Percentiles rank a stretch among this genome's conserved stretches.
These are phyloP conservation scores for Xerocomellus intermedius DNA, from an alignment of 768 basidiomycete genomes.

Conservation along the genomic window DNA sequence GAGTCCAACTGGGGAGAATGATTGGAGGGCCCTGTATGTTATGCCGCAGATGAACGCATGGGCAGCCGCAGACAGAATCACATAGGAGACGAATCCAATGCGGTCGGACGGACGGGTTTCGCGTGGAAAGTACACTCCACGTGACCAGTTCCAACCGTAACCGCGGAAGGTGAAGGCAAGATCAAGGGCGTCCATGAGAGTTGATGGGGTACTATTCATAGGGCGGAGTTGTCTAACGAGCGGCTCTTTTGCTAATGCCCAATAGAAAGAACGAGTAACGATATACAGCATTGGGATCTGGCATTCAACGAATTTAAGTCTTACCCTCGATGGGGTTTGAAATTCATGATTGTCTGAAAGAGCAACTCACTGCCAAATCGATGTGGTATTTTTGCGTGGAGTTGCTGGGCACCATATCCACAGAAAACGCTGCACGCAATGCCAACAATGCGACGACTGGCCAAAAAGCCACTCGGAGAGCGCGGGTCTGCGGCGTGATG, in stretches of 20 bases:
- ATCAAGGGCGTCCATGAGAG: not conserved
- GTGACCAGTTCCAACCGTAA: not conserved
- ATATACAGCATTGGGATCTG: not conserved
- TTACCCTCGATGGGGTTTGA: not conserved
- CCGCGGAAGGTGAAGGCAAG: not conserved
- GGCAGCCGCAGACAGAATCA: not conserved
- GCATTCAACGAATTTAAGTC: not conserved
- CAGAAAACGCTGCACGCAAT: not conserved
- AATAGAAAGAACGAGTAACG: not conserved
- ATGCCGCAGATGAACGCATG: not conserved
- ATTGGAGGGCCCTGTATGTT: not conserved
- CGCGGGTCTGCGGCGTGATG: not conserved
- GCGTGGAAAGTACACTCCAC: not conserved
- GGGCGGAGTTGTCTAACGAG: not conserved
- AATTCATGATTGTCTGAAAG: not conserved
- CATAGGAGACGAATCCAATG: not conserved
- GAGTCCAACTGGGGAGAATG: slow-evolving; percentile 1
- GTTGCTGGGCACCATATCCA: not conserved
- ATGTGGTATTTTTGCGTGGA: not conserved
- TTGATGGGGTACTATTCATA: not conserved
- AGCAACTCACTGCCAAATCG: not conserved
- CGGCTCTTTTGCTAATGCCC: not conserved
- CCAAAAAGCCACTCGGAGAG: not conserved
- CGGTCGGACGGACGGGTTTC: not conserved
- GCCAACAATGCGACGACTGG: not conserved